phyloP scores from a whole-genome alignment of 768 basidiomycete genomes.

The Naganishia vishniacii region DNA sequence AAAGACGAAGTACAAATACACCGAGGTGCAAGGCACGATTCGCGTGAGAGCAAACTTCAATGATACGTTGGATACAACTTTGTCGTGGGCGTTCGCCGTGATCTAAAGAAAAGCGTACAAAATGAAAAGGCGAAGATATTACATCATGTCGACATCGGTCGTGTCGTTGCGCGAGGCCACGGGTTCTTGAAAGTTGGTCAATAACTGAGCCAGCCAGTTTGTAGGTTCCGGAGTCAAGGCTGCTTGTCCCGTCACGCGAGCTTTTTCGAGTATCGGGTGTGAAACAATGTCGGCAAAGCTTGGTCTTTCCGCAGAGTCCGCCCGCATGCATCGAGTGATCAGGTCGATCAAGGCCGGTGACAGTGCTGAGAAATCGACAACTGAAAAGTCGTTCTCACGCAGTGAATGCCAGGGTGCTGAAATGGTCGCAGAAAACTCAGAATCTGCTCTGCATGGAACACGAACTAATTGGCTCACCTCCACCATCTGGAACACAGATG shows the following conservation, averaged over 20 bases:
- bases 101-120: background rate
- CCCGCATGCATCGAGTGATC: conserved; percentile 43
- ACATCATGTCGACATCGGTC: conserved; percentile 35
- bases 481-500: conserved; percentile 93
- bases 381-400: conserved; percentile 82
- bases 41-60: too few species aligned
- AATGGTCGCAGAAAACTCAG: too few species aligned
- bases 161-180: background rate
- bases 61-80: too few species aligned
- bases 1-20: too few species aligned
- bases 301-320: conserved; percentile 48
- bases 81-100: background rate
- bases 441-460: too few species aligned
- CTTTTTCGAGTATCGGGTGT: conserved; percentile 42
- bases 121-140: background rate
- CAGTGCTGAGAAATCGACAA: conserved; percentile 45
- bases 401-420: conserved; percentile 89
- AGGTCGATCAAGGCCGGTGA: conserved; percentile 44
- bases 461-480: too few species aligned
- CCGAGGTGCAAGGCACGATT: too few species aligned
- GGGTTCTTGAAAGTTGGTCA: conserved; percentile 28
- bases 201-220: conserved; percentile 39
- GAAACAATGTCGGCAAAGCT: conserved; percentile 32
- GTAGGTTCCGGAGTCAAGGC: conserved; percentile 43
- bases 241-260: conserved; percentile 32